Evolutionary conservation across 2,329 filamentous ascomycete species (phyloP).

Genomic region (Exophiala sp.): DNA sequence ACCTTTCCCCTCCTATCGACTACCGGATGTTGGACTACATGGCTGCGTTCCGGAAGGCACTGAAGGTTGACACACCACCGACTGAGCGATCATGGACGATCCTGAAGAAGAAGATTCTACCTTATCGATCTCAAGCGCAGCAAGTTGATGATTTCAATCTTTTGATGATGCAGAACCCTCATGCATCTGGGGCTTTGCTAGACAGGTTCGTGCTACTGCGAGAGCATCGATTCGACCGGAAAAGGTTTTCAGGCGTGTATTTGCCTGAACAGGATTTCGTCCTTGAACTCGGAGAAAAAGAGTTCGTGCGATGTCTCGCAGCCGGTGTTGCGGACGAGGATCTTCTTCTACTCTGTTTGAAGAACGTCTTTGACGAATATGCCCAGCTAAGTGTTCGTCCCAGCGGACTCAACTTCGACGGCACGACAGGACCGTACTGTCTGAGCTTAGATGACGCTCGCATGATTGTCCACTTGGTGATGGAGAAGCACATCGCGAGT

Average conservation of each 20-base stretch:
- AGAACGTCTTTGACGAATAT: conserved; percentile 29
- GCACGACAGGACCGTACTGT: conserved; percentile 26
- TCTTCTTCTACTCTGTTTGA: conserved; percentile 31
- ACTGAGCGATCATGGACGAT: conserved; percentile 31
- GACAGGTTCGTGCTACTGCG: conserved; percentile 19
- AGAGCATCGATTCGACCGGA: conserved; percentile 12
- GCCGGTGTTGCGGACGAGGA: conserved; percentile 29
- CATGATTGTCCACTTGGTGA: conserved; percentile 30
- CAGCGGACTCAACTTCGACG: conserved; percentile 22
- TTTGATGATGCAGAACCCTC: conserved; percentile 1
- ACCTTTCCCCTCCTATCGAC: conserved; percentile 37
- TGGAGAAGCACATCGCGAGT: conserved; percentile 22
- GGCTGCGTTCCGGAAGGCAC: conserved; percentile 37
- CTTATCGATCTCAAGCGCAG: conserved; percentile 28
- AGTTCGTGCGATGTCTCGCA: conserved; percentile 19
- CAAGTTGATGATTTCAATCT: conserved; percentile 20
- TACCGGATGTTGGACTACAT: conserved; percentile 36
- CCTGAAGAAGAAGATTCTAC: conserved; percentile 29
- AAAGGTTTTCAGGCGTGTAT: neutral
- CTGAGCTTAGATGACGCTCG: conserved; percentile 34
- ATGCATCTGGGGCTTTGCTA: neutral
- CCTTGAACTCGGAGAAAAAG: conserved; percentile 23
- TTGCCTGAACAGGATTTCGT: conserved; percentile 29
- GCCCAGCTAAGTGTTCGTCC: conserved; percentile 9
- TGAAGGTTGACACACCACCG: conserved; percentile 34